Conservation (phyloP, 2,329 filamentous ascomycete genomes). For the Cordyceps cicadae region DNA sequence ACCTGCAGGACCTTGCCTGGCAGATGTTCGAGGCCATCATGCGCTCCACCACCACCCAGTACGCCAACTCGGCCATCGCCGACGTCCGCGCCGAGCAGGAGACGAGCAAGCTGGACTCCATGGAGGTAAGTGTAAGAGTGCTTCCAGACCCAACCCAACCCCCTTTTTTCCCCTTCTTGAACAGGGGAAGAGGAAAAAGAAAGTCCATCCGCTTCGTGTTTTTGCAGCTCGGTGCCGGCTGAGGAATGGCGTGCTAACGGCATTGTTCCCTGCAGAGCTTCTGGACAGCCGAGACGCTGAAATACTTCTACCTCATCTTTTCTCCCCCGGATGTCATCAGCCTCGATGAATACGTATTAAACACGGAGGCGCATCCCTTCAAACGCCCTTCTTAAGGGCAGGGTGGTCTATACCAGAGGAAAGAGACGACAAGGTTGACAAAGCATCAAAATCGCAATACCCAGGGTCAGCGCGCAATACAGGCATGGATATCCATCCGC, state of each 20-base stretch:
- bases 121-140: constrained; percentile 39
- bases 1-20: constrained; percentile 64
- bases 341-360: constrained; percentile 55
- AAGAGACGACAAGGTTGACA: neutral
- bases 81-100: constrained; percentile 57
- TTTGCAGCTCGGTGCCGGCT: neutral
- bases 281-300: constrained; percentile 62
- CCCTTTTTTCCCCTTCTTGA: neutral
- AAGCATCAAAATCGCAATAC: neutral
- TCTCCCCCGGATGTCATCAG: constrained; percentile 49
- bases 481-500: neutral
- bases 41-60: constrained; percentile 49
- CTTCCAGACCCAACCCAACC: neutral
- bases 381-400: constrained; percentile 19
- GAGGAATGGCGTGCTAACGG: neutral
- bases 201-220: neutral
- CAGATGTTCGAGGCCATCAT: constrained; percentile 61
- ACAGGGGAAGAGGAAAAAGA: neutral
- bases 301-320: constrained; percentile 60
- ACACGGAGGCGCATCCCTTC: constrained; percentile 48
- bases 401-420: neutral
- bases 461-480: neutral
- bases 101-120: constrained; percentile 44
- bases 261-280: constrained; percentile 41
- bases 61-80: constrained; percentile 57